phyloP scores from a whole-genome alignment of 1,284 basidiomycete genomes.

The Xanthoconium separans region DNA sequence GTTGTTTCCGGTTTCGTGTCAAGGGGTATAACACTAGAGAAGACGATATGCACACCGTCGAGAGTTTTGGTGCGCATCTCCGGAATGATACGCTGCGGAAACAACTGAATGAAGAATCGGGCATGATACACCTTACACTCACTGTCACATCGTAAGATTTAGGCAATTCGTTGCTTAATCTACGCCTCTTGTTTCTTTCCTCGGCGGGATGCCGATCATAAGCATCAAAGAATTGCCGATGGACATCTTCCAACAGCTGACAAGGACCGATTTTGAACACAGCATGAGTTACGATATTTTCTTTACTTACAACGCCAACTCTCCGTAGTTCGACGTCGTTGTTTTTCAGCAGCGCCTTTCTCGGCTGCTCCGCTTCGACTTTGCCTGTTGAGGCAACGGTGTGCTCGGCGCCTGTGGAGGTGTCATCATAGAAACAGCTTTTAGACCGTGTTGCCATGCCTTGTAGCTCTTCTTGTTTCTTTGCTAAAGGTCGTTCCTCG shows the following conservation, averaged over 20 bases:
- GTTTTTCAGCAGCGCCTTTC: conserved; percentile 82
- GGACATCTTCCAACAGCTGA: conserved; percentile 77
- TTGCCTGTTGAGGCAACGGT: conserved; percentile 10
- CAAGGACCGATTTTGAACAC: conserved; percentile 5
- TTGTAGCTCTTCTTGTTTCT: conserved; percentile 80
- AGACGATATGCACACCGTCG: conserved; percentile 77
- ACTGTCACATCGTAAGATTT: conserved; percentile 62
- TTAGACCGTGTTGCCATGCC: conserved; percentile 35
- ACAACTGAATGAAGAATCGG: conserved; percentile 7
- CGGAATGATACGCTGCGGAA: conserved; percentile 75
- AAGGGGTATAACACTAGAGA: conserved; percentile 92
- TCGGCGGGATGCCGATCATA: conserved; percentile 50
- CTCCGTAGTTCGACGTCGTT: conserved; percentile 85
- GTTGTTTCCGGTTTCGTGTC: conserved; percentile 76
- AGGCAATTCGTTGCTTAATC: conserved; percentile 24
- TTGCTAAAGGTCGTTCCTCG: conserved; percentile 84
- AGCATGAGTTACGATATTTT: not conserved
- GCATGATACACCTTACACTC: conserved; percentile 27
- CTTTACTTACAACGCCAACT: conserved; percentile 60
- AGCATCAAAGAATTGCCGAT: conserved; percentile 71
- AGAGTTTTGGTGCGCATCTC: conserved; percentile 76
- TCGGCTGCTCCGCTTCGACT: conserved; percentile 41
- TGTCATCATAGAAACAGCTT: not conserved
- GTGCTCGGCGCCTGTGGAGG: conserved; percentile 13
- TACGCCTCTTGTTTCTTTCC: conserved; percentile 34